Conservation (phyloP, 129 eudicot species). For the Oenanthe sinensis region DNA sequence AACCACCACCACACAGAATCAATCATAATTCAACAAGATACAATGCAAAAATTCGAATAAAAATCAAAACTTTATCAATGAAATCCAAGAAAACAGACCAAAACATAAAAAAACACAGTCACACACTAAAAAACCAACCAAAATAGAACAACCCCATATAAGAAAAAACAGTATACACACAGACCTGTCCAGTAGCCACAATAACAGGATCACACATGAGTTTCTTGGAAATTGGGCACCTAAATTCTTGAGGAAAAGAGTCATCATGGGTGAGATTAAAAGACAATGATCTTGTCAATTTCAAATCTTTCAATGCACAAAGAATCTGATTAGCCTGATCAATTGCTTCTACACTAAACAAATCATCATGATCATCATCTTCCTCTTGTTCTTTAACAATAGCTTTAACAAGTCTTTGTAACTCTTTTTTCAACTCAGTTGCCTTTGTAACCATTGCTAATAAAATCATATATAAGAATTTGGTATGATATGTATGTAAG, state of each 20-base stretch:
- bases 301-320: constrained; percentile 47
- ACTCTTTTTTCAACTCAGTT: constrained; percentile 62
- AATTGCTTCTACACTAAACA: constrained; percentile 25
- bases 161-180: neutral
- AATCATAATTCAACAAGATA: neutral
- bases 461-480: neutral
- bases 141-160: neutral
- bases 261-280: constrained; percentile 11
- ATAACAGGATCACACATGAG: constrained; percentile 40
- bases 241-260: constrained; percentile 15
- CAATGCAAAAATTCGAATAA: neutral
- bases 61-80: neutral
- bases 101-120: neutral
- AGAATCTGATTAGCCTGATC: constrained; percentile 60
- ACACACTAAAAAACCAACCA: neutral
- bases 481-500: neutral
- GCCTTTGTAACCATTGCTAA: constrained; percentile 24
- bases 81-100: neutral
- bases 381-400: constrained; percentile 33
- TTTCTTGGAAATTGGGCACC: constrained; percentile 30
- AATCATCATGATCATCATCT: constrained; percentile 20
- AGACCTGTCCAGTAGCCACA: constrained; percentile 39
- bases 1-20: neutral
- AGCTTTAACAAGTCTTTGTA: constrained; percentile 46
- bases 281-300: constrained; percentile 32